Evolutionary conservation across 495 filamentous ascomycete species (phyloP).

Genomic region (Chaetomidium leptoderma): DNA sequence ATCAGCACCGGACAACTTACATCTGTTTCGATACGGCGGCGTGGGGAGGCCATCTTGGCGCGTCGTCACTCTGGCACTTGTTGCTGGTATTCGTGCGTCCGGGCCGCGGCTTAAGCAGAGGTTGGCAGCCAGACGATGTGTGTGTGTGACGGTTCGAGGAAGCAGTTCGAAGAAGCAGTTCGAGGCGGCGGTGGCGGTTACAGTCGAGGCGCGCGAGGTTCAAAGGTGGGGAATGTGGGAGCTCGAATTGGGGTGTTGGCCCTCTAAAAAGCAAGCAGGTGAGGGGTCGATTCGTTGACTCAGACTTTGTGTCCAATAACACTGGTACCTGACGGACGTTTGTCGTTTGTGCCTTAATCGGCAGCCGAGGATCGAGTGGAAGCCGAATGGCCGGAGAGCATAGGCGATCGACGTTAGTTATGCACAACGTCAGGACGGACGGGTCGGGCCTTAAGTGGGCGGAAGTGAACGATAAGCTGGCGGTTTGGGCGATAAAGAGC

Average conservation of each 20-base stretch:
- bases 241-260: background rate
- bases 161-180: background rate
- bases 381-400: background rate
- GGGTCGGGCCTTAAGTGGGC: background rate
- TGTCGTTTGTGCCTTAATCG: slow-evolving; percentile 7
- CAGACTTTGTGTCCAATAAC: background rate
- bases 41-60: slow-evolving; percentile 80
- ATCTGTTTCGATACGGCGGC: slow-evolving; percentile 96
- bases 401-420: background rate
- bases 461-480: slow-evolving; percentile 1
- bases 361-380: background rate
- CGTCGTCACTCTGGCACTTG: background rate
- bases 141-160: too few species aligned
- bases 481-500: background rate
- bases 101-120: background rate
- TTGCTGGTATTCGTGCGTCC: too few species aligned
- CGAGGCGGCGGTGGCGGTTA: slow-evolving; percentile 8
- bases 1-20: slow-evolving; percentile 55
- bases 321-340: slow-evolving; percentile 8
- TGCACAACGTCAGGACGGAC: background rate
- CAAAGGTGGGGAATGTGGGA: slow-evolving; percentile 9
- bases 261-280: background rate
- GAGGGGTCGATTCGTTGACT: slow-evolving; percentile 11
- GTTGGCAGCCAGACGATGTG: background rate
- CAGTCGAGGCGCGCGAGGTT: background rate